Conservation (phyloP, 306 rosid species). For the Quercus alba region DNA sequence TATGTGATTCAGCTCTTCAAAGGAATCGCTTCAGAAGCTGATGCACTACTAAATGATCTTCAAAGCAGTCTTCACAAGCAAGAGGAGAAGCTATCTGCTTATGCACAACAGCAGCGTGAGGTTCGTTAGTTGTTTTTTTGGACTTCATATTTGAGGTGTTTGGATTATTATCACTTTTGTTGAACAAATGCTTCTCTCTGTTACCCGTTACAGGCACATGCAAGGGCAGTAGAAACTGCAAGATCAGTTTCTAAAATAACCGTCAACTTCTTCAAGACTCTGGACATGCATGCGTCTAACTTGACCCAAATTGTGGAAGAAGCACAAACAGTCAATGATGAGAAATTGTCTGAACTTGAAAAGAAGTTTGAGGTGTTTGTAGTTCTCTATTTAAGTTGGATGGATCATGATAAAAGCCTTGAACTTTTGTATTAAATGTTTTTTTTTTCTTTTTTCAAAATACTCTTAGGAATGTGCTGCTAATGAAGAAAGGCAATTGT, state of each 20-base stretch:
- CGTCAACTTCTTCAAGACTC: conserved; percentile 72
- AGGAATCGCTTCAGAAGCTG: conserved; percentile 94
- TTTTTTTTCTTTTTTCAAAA: background rate
- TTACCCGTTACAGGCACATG: conserved; percentile 68
- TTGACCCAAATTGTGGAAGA: conserved; percentile 83
- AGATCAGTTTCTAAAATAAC: conserved; percentile 86
- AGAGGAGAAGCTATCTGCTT: conserved; percentile 76
- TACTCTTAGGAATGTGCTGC: conserved; percentile 85
- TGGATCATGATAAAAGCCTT: conserved; percentile 1
- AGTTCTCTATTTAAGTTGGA: conserved; percentile 2
- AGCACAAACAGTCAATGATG: conserved; percentile 72
- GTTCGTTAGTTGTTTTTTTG: conserved; percentile 35
- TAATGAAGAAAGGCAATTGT: conserved; percentile 77
- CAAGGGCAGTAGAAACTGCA: conserved; percentile 85
- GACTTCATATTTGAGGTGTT: conserved; percentile 18
- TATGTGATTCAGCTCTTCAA: conserved; percentile 75
- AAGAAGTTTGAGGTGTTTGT: conserved; percentile 88
- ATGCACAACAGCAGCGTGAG: conserved; percentile 90
- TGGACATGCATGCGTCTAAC: conserved; percentile 80
- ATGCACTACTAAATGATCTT: conserved; percentile 76
- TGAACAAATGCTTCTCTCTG: background rate
- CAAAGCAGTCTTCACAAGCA: conserved; percentile 88
- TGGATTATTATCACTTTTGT: background rate
- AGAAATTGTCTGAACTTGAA: conserved; percentile 79
- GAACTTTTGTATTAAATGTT: background rate